Percentiles rank a stretch among this genome's conserved stretches.
Evolutionary conservation across 2,329 filamentous ascomycete species (phyloP).

Genomic region (Sclerotiophoma versabilis): DNA sequence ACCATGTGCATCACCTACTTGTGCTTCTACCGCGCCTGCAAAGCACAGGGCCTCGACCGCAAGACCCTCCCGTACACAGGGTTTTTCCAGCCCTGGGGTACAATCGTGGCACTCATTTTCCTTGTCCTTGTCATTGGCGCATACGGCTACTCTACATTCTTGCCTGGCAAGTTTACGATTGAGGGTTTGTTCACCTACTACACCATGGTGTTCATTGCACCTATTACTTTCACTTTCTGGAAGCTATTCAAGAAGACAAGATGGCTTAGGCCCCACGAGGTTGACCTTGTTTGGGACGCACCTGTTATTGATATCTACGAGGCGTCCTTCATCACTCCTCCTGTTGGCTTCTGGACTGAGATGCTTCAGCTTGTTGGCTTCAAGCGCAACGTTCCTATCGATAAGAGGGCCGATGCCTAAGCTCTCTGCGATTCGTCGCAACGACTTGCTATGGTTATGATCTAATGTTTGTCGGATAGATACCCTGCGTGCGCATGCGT

Average conservation of each 20-base stretch:
- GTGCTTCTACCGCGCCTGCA: conserved; percentile 62
- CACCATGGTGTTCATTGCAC: conserved; percentile 60
- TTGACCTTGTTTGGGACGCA: conserved; percentile 54
- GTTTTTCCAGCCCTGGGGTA: conserved; percentile 60
- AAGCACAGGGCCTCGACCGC: conserved; percentile 58
- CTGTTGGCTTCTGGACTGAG: conserved; percentile 47
- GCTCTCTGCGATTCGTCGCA: background rate
- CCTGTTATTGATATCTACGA: conserved; percentile 51
- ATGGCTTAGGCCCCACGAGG: conserved; percentile 58
- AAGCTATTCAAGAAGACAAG: conserved; percentile 69
- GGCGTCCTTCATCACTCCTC: conserved; percentile 52
- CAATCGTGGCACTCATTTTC: conserved; percentile 57
- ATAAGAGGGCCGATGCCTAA: conserved; percentile 37
- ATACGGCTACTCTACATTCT: conserved; percentile 62
- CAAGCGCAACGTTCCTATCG: conserved; percentile 38
- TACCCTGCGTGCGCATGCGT: conserved; percentile 15
- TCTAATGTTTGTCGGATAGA: conserved; percentile 24
- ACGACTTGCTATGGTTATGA: conserved; percentile 4
- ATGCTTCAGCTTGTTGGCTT: conserved; percentile 45
- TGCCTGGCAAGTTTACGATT: conserved; percentile 55
- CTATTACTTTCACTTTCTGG: conserved; percentile 64
- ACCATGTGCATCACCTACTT: conserved; percentile 67
- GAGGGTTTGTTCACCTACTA: conserved; percentile 63
- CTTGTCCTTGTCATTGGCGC: conserved; percentile 60
- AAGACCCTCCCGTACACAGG: conserved; percentile 57